Evolutionary conservation across 1,139 yeast species (phyloP).

Genomic region (Kodamaea ohmeri): DNA sequence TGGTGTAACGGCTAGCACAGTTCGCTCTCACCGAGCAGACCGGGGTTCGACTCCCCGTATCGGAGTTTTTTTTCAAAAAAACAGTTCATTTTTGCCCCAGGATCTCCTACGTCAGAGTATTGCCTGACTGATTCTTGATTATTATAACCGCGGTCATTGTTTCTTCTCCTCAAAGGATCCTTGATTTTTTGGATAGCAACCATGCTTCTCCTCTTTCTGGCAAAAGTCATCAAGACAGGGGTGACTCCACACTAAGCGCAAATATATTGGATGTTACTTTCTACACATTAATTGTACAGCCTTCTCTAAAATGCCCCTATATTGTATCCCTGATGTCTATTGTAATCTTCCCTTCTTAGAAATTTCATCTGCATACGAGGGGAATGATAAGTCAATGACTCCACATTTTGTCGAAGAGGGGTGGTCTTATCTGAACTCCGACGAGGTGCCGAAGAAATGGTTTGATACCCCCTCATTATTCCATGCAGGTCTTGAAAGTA

Average conservation of each 20-base stretch:
- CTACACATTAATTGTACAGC: no score
- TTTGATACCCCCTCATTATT: conserved; percentile 5
- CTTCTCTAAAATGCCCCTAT: no score
- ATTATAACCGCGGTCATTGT: not conserved
- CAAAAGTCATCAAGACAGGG: not conserved
- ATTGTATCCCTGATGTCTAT: not conserved
- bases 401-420: conserved; percentile 4
- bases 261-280: no score
- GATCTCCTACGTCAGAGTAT: no score
- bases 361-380: conserved; percentile 1
- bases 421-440: conserved; percentile 7
- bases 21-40: conserved; percentile 78
- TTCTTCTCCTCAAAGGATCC: conserved; percentile 3
- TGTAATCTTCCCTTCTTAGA: not conserved
- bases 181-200: no score
- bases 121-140: no score
- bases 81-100: no score
- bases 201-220: not conserved
- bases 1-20: conserved; percentile 80
- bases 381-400: conserved; percentile 3
- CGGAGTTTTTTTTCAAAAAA: conserved; percentile 46
- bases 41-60: conserved; percentile 83
- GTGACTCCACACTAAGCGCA: not conserved
- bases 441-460: conserved; percentile 1
- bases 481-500: conserved; percentile 3